A percentile compares a stretch with the other conserved stretches of the same genome.
These are phyloP conservation scores for Dryadomyces quercus-mongolicae DNA, from an alignment of 2,329 filamentous ascomycete species.

Conservation along the genomic window DNA sequence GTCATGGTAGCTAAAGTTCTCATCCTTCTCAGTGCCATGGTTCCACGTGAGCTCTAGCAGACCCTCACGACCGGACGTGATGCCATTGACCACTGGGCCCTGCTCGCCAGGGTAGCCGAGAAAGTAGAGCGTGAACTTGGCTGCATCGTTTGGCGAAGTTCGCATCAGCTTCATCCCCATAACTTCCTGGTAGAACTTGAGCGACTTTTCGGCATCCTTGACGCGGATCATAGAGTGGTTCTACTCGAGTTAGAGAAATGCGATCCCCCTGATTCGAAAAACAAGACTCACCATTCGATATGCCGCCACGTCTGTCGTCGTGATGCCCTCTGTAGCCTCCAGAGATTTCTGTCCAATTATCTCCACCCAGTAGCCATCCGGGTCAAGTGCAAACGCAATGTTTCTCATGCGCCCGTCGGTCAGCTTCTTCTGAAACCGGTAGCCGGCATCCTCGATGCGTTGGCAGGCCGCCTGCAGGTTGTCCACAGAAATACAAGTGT, in stretches of 20 bases:
- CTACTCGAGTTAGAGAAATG: constrained; percentile 22
- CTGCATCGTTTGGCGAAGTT: constrained; percentile 55
- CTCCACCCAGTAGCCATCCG: constrained; percentile 81
- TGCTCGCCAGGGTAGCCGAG: constrained; percentile 60
- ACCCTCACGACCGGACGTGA: constrained; percentile 52
- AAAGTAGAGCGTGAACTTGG: constrained; percentile 86
- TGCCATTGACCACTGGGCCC: constrained; percentile 38
- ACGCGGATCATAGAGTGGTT: constrained; percentile 94
- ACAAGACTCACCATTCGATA: constrained; percentile 52
- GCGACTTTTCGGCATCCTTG: constrained; percentile 63
- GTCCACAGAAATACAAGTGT: constrained; percentile 73
- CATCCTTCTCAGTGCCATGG: constrained; percentile 73
- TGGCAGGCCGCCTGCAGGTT: constrained; percentile 83
- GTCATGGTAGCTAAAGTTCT: constrained; percentile 75
- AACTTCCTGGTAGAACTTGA: constrained; percentile 73
- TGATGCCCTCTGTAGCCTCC: constrained; percentile 60
- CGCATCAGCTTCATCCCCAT: constrained; percentile 80
- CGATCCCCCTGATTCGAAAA: not conserved
- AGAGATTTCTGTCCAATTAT: constrained; percentile 61
- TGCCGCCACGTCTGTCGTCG: constrained; percentile 57
- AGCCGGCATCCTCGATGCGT: constrained; percentile 79
- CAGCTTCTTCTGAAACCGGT: constrained; percentile 91
- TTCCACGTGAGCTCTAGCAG: constrained; percentile 85
- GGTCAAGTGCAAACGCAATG: constrained; percentile 85
- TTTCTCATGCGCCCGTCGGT: constrained; percentile 75